phyloP scores from a whole-genome alignment of 768 basidiomycete species.

The Auricularia cornea region DNA sequence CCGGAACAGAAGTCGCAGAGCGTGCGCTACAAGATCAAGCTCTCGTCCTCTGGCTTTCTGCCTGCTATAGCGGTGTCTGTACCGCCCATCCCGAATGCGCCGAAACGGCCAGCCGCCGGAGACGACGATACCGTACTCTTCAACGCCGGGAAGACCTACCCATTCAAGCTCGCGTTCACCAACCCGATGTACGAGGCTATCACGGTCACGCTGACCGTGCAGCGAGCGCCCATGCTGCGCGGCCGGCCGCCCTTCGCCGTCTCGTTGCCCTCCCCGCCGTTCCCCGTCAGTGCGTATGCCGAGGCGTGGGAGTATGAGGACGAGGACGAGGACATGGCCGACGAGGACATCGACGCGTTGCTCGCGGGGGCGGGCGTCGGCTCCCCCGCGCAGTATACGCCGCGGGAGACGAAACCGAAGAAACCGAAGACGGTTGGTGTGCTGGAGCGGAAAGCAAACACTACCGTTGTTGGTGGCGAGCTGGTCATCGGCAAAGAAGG shows the following conservation, averaged over 20 bases:
- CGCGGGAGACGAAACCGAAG: slow-evolving; percentile 11
- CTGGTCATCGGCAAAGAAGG: slow-evolving; percentile 78
- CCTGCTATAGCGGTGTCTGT: slow-evolving; percentile 73
- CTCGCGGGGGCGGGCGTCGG: slow-evolving; percentile 4
- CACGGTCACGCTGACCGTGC: slow-evolving; percentile 77
- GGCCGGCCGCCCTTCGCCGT: slow-evolving; percentile 71
- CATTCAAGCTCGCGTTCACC: slow-evolving; percentile 83
- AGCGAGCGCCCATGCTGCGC: slow-evolving; percentile 51
- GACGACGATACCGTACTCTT: slow-evolving; percentile 40
- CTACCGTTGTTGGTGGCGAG: slow-evolving; percentile 83
- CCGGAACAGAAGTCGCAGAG: slow-evolving; percentile 96
- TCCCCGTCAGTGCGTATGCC: slow-evolving; percentile 82
- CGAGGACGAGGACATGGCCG: slow-evolving; percentile 72
- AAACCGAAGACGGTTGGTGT: slow-evolving; percentile 51
- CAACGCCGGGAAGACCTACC: slow-evolving; percentile 69
- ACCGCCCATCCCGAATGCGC: slow-evolving; percentile 35
- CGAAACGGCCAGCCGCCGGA: slow-evolving; percentile 22
- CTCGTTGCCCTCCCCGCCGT: slow-evolving; percentile 66
- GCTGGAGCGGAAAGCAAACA: slow-evolving; percentile 83
- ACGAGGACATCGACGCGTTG: slow-evolving; percentile 33
- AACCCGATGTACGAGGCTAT: slow-evolving; percentile 97
- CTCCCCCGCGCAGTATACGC: neutral
- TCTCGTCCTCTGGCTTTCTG: slow-evolving; percentile 90
- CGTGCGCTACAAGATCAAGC: slow-evolving; percentile 93
- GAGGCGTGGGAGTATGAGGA: slow-evolving; percentile 99